These are phyloP conservation scores for Boletus smithii DNA, from an alignment of 1,284 basidiomycete species.

Conservation along the genomic window DNA sequence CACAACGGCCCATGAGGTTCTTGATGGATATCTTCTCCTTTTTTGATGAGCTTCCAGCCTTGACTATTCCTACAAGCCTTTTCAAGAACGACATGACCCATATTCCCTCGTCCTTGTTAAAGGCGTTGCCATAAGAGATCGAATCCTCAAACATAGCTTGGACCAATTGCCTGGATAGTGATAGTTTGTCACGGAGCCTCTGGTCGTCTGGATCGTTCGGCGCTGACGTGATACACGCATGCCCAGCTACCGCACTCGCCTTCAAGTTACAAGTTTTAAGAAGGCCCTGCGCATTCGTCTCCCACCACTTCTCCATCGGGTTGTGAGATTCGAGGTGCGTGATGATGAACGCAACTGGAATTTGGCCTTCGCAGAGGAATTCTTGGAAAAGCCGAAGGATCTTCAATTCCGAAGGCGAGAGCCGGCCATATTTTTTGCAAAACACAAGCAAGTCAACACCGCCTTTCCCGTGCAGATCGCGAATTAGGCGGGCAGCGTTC, in stretches of 20 bases:
- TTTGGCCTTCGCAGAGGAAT: slow-evolving; percentile 33
- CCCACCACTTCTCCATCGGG: slow-evolving; percentile 31
- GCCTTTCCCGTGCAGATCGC: slow-evolving; percentile 25
- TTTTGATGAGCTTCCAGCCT: slow-evolving; percentile 8
- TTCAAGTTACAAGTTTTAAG: slow-evolving; percentile 14
- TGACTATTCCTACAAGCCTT: slow-evolving; percentile 19
- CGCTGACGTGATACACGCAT: slow-evolving; percentile 31
- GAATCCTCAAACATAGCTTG: slow-evolving; percentile 25
- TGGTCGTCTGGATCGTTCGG: slow-evolving; percentile 2
- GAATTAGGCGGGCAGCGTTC: slow-evolving; percentile 35
- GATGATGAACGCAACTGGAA: slow-evolving; percentile 40
- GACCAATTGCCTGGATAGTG: slow-evolving; percentile 15
- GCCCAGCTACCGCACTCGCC: slow-evolving; percentile 18
- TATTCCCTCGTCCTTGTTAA: slow-evolving; percentile 13
- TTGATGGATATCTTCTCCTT: slow-evolving; percentile 12
- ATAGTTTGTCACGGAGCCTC: slow-evolving; percentile 10
- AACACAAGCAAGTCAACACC: slow-evolving; percentile 40
- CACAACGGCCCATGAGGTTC: slow-evolving; percentile 20
- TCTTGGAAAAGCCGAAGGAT: slow-evolving; percentile 37
- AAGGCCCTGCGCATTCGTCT: slow-evolving; percentile 15
- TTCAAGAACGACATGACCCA: slow-evolving; percentile 30
- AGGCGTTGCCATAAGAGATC: slow-evolving; percentile 18
- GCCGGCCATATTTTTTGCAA: slow-evolving; percentile 31
- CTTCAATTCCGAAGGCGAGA: slow-evolving; percentile 26
- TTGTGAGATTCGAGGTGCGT: slow-evolving; percentile 37